These are phyloP conservation scores for Cinnamomum chago DNA, from an alignment of 164 flowering plant genomes.

Conservation along the genomic window DNA sequence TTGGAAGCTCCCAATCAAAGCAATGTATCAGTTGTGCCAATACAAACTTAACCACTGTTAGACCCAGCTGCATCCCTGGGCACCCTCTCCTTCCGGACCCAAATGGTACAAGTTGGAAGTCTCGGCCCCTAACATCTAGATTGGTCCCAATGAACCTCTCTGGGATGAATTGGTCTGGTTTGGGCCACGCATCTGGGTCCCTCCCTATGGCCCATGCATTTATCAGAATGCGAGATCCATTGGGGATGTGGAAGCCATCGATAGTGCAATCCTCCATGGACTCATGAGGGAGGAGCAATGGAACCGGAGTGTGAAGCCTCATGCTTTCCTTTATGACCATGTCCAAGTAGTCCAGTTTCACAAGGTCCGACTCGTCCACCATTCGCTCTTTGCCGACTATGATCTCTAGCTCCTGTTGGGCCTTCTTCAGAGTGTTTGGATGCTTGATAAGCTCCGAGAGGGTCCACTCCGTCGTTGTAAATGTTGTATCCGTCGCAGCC, in stretches of 20 bases:
- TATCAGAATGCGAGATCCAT: slow-evolving; percentile 19
- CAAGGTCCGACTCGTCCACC: slow-evolving; percentile 17
- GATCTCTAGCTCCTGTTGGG: slow-evolving; percentile 2
- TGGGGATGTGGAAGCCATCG: slow-evolving; percentile 15
- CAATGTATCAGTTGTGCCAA: slow-evolving; percentile 20
- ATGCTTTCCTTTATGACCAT: slow-evolving; percentile 17
- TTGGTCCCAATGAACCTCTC: slow-evolving; percentile 11
- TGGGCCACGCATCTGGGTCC: slow-evolving; percentile 21
- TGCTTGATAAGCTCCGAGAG: slow-evolving; percentile 11
- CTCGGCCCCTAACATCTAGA: slow-evolving; percentile 9
- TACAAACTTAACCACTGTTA: neutral
- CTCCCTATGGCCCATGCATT: slow-evolving; percentile 27
- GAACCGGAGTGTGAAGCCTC: slow-evolving; percentile 16
- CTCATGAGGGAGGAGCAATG: slow-evolving; percentile 13
- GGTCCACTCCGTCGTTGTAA: slow-evolving; percentile 3
- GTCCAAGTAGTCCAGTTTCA: slow-evolving; percentile 8
- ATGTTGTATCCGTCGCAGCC: slow-evolving; percentile 10
- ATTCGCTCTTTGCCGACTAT: slow-evolving; percentile 12
- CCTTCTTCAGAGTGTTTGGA: slow-evolving; percentile 2
- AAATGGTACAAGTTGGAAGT: slow-evolving; percentile 15
- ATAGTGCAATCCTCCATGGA: slow-evolving; percentile 15
- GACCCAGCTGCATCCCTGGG: slow-evolving; percentile 13
- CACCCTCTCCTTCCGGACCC: slow-evolving; percentile 15
- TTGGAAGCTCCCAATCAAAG: slow-evolving; percentile 16
- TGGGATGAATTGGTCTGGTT: slow-evolving; percentile 12